phyloP scores from a whole-genome alignment of 2,329 filamentous ascomycete species.

The Venturia effusa region DNA sequence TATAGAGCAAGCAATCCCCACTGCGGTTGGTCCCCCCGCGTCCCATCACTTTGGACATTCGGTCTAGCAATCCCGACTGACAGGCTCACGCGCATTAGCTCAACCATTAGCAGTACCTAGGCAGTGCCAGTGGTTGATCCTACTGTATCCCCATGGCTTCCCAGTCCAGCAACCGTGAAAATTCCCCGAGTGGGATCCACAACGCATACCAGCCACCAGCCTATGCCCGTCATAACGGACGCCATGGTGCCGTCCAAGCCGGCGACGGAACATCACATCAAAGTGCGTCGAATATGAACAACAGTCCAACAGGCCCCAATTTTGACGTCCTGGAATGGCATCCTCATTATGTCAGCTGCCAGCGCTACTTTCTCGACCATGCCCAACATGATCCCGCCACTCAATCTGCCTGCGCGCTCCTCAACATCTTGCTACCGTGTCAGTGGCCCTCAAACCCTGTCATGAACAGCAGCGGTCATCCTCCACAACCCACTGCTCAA shows the following conservation, averaged over 20 bases:
- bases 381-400: conserved; percentile 75
- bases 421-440: conserved; percentile 86
- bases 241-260: not conserved
- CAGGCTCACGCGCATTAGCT: not conserved
- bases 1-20: not conserved
- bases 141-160: not conserved
- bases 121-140: too few species aligned
- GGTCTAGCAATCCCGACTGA: not conserved
- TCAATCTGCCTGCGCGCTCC: conserved; percentile 77
- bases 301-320: conserved; percentile 33
- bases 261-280: not conserved
- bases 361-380: conserved; percentile 82
- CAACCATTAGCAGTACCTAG: not conserved
- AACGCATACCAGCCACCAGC: not conserved
- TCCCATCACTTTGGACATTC: too few species aligned
- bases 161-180: not conserved
- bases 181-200: conserved; percentile 3
- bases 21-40: not conserved
- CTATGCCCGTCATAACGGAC: not conserved
- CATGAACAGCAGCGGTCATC: conserved; percentile 17
- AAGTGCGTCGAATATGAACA: not conserved
- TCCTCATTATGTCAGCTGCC: conserved; percentile 79
- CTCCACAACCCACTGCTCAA: conserved; percentile 21
- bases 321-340: conserved; percentile 91
- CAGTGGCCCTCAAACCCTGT: conserved; percentile 52